Conservation (phyloP, 2,329 filamentous ascomycete genomes). For the Claviceps sp. region DNA sequence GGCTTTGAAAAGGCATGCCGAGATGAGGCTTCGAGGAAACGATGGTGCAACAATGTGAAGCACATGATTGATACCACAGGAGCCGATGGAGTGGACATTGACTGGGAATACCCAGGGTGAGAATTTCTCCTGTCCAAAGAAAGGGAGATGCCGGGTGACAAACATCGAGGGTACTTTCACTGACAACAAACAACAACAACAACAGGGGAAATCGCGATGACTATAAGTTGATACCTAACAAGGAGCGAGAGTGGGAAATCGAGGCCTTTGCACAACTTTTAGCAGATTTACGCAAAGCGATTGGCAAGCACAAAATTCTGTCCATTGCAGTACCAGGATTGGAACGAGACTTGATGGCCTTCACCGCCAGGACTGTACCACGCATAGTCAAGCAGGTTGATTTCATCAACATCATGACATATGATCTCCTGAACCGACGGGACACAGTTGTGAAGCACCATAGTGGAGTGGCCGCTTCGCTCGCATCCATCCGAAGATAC, state of each 20-base stretch:
- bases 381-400: constrained; percentile 47
- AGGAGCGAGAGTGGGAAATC: constrained; percentile 46
- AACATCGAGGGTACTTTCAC: background rate
- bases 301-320: constrained; percentile 44
- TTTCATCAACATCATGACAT: constrained; percentile 57
- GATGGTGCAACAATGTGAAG: constrained; percentile 51
- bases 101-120: constrained; percentile 50
- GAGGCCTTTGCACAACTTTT: constrained; percentile 50
- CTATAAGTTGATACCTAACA: constrained; percentile 52
- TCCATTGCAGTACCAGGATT: constrained; percentile 57
- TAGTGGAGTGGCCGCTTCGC: constrained; percentile 43
- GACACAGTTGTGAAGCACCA: constrained; percentile 52
- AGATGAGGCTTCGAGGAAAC: constrained; percentile 34
- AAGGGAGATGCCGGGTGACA: background rate
- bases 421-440: constrained; percentile 58
- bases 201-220: constrained; percentile 54
- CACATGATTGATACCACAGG: constrained; percentile 47
- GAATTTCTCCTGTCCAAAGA: background rate
- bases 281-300: constrained; percentile 39
- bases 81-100: constrained; percentile 52
- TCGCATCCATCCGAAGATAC: constrained; percentile 44
- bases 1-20: constrained; percentile 48
- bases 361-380: constrained; percentile 42
- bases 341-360: constrained; percentile 53
- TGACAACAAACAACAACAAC: background rate